Conservation (phyloP, 495 filamentous ascomycete genomes). For the Massariosphaeria phaeospora region DNA sequence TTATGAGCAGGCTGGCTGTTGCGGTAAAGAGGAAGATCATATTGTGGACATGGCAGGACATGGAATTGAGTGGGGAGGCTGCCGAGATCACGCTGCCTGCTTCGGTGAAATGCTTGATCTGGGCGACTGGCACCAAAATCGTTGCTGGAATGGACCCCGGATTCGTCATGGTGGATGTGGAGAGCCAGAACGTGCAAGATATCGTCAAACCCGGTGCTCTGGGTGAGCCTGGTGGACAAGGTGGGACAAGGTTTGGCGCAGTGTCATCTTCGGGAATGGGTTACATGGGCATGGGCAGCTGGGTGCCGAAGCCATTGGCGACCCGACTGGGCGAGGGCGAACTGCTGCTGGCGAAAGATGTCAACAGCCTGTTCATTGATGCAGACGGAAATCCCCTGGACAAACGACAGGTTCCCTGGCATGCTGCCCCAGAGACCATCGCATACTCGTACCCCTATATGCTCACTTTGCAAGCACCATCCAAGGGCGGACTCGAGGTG, state of each 20-base stretch:
- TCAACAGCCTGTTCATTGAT: conserved; percentile 90
- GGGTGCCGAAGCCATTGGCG: conserved; percentile 82
- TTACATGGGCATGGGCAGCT: conserved; percentile 89
- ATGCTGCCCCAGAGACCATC: conserved; percentile 76
- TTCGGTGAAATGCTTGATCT: conserved; percentile 76
- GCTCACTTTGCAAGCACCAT: conserved; percentile 73
- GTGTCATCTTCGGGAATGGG: conserved; percentile 78
- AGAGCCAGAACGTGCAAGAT: conserved; percentile 62
- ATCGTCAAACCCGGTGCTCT: conserved; percentile 74
- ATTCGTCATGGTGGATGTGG: conserved; percentile 85
- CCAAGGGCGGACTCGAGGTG: conserved; percentile 83
- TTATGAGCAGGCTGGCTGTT: conserved; percentile 84
- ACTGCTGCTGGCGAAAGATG: conserved; percentile 86
- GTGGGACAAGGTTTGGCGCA: conserved; percentile 58
- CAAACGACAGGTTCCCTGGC: conserved; percentile 86
- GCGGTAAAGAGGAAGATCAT: conserved; percentile 85
- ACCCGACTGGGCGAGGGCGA: conserved; percentile 76
- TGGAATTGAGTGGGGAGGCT: conserved; percentile 70
- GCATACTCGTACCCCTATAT: conserved; percentile 97
- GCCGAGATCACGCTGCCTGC: conserved; percentile 74
- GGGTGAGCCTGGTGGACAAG: conserved; percentile 60
- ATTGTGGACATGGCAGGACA: conserved; percentile 93
- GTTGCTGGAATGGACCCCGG: conserved; percentile 83
- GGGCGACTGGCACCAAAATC: conserved; percentile 78
- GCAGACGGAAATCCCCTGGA: conserved; percentile 74